These are phyloP conservation scores for Syzygium jambos DNA, from an alignment of 345 rosid genomes.

Conservation along the genomic window DNA sequence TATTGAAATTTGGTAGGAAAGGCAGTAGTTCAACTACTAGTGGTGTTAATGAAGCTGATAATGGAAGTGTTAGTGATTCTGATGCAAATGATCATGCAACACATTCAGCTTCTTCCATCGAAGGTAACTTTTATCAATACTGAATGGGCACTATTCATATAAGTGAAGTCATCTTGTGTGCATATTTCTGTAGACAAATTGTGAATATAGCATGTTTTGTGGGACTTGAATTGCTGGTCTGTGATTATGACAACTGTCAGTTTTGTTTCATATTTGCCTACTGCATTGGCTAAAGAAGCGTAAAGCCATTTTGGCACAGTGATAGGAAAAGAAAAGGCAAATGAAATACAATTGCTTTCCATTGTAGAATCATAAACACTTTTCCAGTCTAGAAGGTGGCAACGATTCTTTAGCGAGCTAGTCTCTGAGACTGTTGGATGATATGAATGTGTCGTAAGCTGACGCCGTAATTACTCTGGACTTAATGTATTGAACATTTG, in stretches of 20 bases:
- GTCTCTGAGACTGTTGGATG: neutral
- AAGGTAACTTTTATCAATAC: constrained; percentile 27
- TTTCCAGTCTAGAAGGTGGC: neutral
- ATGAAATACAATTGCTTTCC: neutral
- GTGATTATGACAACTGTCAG: neutral
- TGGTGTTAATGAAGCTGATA: constrained; percentile 29
- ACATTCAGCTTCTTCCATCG: constrained; percentile 18
- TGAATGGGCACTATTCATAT: neutral
- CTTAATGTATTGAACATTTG: neutral
- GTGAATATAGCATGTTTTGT: neutral
- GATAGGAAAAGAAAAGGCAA: neutral
- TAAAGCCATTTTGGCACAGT: neutral
- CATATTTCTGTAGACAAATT: neutral
- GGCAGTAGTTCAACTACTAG: constrained; percentile 43
- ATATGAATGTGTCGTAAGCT: neutral
- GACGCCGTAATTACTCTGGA: neutral
- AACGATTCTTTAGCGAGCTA: neutral
- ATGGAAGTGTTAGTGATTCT: constrained; percentile 5
- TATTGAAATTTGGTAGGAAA: constrained; percentile 86
- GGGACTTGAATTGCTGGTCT: neutral
- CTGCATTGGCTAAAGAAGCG: neutral
- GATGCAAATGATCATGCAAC: constrained; percentile 26
- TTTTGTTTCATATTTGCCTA: neutral
- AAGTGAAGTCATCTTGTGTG: neutral
- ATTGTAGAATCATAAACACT: neutral